Conservation (phyloP, 495 filamentous ascomycete genomes). For the Pseudevernia furfuracea region DNA sequence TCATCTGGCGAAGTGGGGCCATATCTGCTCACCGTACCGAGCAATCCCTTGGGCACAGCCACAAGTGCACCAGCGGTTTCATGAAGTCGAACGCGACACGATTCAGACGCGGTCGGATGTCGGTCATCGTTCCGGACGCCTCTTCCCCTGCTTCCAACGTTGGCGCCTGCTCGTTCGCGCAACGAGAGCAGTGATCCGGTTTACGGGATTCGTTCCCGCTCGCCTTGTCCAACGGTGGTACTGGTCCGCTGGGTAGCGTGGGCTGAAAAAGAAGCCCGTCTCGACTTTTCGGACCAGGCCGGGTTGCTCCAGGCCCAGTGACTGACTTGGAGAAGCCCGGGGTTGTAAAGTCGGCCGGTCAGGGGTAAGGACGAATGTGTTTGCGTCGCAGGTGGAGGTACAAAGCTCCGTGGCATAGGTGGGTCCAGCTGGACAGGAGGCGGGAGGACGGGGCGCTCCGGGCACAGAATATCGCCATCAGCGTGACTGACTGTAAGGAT, state of each 20-base stretch:
- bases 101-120: background rate
- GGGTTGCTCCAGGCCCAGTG: background rate
- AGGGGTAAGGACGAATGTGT: background rate
- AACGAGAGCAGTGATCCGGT: background rate
- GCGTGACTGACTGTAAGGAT: background rate
- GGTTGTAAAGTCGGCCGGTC: background rate
- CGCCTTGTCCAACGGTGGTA: background rate
- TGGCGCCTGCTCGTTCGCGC: background rate
- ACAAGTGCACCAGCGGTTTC: background rate
- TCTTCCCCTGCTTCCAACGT: background rate
- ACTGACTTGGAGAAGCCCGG: background rate
- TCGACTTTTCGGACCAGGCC: background rate
- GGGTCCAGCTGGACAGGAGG: background rate
- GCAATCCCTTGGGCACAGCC: background rate
- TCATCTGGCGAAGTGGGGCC: background rate
- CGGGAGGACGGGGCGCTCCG: background rate
- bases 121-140: background rate
- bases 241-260: background rate
- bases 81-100: background rate
- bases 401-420: background rate
- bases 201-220: background rate
- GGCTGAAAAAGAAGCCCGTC: background rate
- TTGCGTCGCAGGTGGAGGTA: background rate
- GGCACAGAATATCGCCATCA: background rate
- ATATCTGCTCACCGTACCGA: background rate